A percentile compares a stretch with the other conserved stretches of the same genome.
Conservation (phyloP, 2,329 filamentous ascomycete species). For the Fusarium beomiforme region DNA sequence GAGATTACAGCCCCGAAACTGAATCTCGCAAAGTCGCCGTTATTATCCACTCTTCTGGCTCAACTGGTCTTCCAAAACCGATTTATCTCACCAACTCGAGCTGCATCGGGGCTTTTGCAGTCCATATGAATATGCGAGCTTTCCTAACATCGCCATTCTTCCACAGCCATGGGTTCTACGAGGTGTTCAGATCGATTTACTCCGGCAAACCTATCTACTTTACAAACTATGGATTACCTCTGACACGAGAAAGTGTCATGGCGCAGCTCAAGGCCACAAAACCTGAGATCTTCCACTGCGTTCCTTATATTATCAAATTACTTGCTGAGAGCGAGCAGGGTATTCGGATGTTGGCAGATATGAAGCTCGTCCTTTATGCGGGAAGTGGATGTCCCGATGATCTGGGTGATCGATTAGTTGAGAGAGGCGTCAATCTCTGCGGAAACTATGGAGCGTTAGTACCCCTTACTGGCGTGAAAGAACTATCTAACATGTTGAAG, state of each 20-base stretch:
- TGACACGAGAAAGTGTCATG: conserved; percentile 61
- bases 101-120: conserved; percentile 58
- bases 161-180: conserved; percentile 68
- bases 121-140: conserved; percentile 52
- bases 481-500: conserved; percentile 7
- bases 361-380: conserved; percentile 65
- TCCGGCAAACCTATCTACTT: conserved; percentile 61
- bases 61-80: conserved; percentile 70
- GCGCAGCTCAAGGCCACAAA: conserved; percentile 49
- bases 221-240: conserved; percentile 64
- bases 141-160: conserved; percentile 68
- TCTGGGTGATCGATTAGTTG: conserved; percentile 63
- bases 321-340: conserved; percentile 68
- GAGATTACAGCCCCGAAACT: conserved; percentile 22
- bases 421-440: conserved; percentile 63
- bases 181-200: conserved; percentile 63
- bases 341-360: conserved; percentile 54
- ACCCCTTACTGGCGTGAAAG: fast-evolving
- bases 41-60: conserved; percentile 56
- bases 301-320: conserved; percentile 72
- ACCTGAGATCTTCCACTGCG: conserved; percentile 66
- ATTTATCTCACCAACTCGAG: conserved; percentile 66
- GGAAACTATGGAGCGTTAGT: conserved; percentile 66
- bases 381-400: conserved; percentile 69
- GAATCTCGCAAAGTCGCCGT: conserved; percentile 33